These are phyloP conservation scores for Daldinia vernicosa DNA, from an alignment of 495 filamentous ascomycete genomes.

Conservation along the genomic window DNA sequence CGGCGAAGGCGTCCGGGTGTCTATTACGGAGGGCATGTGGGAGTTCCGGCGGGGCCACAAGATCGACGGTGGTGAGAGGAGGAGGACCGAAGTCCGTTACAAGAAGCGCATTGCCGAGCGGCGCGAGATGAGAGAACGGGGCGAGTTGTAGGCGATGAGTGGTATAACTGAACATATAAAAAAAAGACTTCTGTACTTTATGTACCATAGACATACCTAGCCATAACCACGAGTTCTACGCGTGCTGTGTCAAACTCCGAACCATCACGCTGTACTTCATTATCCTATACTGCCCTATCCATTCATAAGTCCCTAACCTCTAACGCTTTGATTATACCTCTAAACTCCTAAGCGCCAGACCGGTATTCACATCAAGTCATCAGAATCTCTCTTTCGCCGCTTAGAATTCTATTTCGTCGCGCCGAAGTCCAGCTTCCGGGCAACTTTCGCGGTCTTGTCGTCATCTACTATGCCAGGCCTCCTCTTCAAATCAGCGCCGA, in stretches of 20 bases:
- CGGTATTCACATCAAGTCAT: neutral
- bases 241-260: conserved; percentile 6
- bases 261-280: conserved; percentile 9
- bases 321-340: neutral
- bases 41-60: conserved; percentile 84
- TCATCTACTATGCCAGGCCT: conserved; percentile 78
- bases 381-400: neutral
- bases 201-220: conserved; percentile 35
- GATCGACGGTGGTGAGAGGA: conserved; percentile 95
- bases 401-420: conserved; percentile 56
- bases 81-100: conserved; percentile 80
- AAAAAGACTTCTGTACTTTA: conserved; percentile 30
- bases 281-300: neutral
- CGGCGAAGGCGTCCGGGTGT: conserved; percentile 68
- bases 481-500: conserved; percentile 85
- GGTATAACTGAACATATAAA: neutral
- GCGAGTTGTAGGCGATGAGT: conserved; percentile 26
- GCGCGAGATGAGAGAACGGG: conserved; percentile 54
- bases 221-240: conserved; percentile 1
- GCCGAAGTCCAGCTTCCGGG: conserved; percentile 87
- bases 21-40: conserved; percentile 86
- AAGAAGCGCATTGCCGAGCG: conserved; percentile 61
- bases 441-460: conserved; percentile 72
- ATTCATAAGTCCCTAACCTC: conserved; percentile 8
- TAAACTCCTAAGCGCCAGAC: conserved; percentile 28